Conservation (phyloP, 31 red algal species). For the Odonthalia washingtoniensis region DNA sequence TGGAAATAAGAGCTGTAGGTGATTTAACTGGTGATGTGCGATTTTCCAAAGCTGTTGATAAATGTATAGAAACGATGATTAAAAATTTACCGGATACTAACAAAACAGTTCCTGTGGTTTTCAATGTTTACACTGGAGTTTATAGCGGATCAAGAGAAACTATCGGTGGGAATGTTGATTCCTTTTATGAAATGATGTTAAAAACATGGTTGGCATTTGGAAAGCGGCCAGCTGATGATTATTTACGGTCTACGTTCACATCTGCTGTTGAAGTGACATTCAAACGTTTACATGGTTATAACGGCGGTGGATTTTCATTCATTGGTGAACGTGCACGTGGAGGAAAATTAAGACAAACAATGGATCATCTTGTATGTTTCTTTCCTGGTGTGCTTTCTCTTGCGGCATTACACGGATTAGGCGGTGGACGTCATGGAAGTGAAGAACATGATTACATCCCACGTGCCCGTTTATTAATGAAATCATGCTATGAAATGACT, state of each 20-base stretch:
- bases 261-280: conserved; percentile 19
- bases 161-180: conserved; percentile 56
- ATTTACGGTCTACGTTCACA: conserved; percentile 10
- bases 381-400: conserved; percentile 54
- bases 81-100: background rate
- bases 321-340: conserved; percentile 30
- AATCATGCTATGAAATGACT: conserved; percentile 50
- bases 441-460: conserved; percentile 31
- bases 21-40: conserved; percentile 48
- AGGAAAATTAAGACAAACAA: conserved; percentile 11
- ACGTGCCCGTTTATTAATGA: conserved; percentile 30
- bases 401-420: conserved; percentile 66
- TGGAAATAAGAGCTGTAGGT: conserved; percentile 69
- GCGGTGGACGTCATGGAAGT: conserved; percentile 44
- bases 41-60: conserved; percentile 47
- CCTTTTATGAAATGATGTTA: conserved; percentile 63
- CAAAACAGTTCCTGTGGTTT: conserved; percentile 32
- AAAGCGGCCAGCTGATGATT: background rate
- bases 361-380: conserved; percentile 79
- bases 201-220: conserved; percentile 61
- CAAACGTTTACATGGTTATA: conserved; percentile 12
- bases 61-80: conserved; percentile 29
- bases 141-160: conserved; percentile 38
- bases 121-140: conserved; percentile 21
- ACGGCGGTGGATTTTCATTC: conserved; percentile 19